Base-by-base conservation (phyloP, 2,329 filamentous ascomycete genomes). In the Didymella keratinophila region DNA sequence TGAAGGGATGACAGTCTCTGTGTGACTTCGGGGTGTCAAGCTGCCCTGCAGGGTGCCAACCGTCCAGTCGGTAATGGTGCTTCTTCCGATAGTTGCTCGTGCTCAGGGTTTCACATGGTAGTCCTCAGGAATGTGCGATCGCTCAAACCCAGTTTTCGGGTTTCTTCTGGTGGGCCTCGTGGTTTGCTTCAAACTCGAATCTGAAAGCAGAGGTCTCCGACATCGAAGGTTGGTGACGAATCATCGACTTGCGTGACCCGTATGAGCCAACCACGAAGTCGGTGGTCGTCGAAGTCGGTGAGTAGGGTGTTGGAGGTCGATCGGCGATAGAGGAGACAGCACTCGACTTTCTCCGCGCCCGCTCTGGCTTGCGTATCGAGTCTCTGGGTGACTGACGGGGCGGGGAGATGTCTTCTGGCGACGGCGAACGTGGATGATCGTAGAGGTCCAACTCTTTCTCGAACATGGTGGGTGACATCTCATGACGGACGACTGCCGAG, bases 281-380 rank as follows among this genome's bases (percentile, higher is more conserved):
- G 49, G 63, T 61, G 20, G 62, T 65, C 53, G 68, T 66, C 4
- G 73, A 73, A 20, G 66, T 64, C n/a, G 75, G 75, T 14, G 75
- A 77, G 60, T 76, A 78, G 2, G 76, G 76, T 25, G 76, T 78
- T 10, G 75, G 76, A 53, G 76, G 76, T 47, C 76, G 67, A 55
- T 77, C 75, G 8, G 72, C 71, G 34, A 76, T 61, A 9, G 71
- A 74, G 8, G 70, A 74, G 27, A 62, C 59, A 27, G 72, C 67
- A 56, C 75, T 76, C 14, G 73, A 76, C 66, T 76, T 76, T 45
- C 74, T 71, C 32, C 69, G 73, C 36, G 58, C 71, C 42, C 64
- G 68, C 53, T 75, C 73, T 34, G 73, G 73, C 43, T 70, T 72
- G 49, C 62, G 65, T 47, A 76, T 66, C 10, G 73, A 69, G 47